These are phyloP conservation scores for Lolium multiflorum DNA, from an alignment of 176 grass and related monocot species.

Conservation along the genomic window DNA sequence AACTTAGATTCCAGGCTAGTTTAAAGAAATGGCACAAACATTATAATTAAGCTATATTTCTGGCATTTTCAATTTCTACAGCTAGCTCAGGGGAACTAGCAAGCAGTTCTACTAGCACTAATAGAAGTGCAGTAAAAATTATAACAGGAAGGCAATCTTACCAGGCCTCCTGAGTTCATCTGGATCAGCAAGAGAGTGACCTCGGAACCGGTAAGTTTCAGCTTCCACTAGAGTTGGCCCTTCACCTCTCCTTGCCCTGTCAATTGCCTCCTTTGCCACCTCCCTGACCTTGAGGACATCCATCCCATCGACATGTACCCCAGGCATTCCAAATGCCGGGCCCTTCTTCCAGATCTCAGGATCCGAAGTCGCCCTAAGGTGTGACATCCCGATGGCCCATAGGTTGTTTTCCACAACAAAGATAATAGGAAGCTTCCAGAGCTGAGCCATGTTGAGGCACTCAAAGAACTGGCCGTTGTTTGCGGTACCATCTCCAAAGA, in stretches of 20 bases:
- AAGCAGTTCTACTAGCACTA: slow-evolving; percentile 18
- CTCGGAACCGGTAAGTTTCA: slow-evolving; percentile 88
- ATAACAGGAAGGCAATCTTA: slow-evolving; percentile 40
- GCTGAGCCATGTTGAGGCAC: slow-evolving; percentile 98
- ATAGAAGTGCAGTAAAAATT: slow-evolving; percentile 3
- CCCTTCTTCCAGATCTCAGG: slow-evolving; percentile 98
- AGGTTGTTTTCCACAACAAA: slow-evolving; percentile 99
- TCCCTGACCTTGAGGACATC: slow-evolving; percentile 96
- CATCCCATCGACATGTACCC: slow-evolving; percentile 90
- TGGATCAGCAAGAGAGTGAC: slow-evolving; percentile 90
- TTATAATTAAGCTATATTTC: neutral
- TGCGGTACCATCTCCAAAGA: slow-evolving; percentile 97
- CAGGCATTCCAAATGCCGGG: slow-evolving; percentile 91
- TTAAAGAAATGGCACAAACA: neutral
- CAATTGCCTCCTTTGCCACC: slow-evolving; percentile 89
- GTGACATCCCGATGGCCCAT: slow-evolving; percentile 95
- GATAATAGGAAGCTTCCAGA: slow-evolving; percentile 95
- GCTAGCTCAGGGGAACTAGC: neutral
- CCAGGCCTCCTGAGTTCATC: slow-evolving; percentile 91
- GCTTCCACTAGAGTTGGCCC: slow-evolving; percentile 91
- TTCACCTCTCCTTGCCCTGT: slow-evolving; percentile 93
- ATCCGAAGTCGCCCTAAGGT: slow-evolving; percentile 79
- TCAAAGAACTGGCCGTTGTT: slow-evolving; percentile 98
- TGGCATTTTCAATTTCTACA: neutral
- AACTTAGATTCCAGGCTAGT: neutral